Evolutionary conservation across 2,329 filamentous ascomycete species (phyloP).

Genomic region (Claviceps arundinis): DNA sequence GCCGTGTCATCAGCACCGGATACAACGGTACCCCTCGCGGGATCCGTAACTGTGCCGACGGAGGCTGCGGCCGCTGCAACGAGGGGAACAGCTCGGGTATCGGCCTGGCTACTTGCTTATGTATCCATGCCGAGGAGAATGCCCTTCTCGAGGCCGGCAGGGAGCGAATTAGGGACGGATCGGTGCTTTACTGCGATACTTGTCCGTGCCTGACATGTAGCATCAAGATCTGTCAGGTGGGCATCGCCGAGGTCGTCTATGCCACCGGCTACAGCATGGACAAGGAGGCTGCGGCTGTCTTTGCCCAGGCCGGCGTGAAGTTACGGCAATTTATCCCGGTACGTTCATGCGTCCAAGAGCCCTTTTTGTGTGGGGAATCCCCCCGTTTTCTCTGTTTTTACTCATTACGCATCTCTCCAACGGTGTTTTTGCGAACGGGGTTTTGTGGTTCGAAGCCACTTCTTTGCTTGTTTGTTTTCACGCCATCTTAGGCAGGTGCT

Average conservation of each 20-base stretch:
- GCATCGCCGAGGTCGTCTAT: conserved; percentile 91
- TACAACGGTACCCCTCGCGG: conserved; percentile 96
- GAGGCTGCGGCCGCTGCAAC: conserved; percentile 84
- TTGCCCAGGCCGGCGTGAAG: conserved; percentile 69
- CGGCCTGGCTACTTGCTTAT: conserved; percentile 75
- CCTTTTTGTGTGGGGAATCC: background rate
- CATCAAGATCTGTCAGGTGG: conserved; percentile 96
- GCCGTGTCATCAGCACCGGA: conserved; percentile 82
- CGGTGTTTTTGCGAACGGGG: background rate
- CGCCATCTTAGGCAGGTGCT: background rate
- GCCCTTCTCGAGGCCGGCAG: conserved; percentile 86
- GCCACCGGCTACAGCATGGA: conserved; percentile 94
- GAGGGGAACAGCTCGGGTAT: conserved; percentile 54
- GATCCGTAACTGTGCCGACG: conserved; percentile 80
- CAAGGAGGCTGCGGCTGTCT: conserved; percentile 64
- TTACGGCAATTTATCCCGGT: conserved; percentile 82
- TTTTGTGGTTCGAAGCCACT: background rate
- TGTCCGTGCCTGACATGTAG: conserved; percentile 96
- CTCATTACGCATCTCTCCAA: background rate
- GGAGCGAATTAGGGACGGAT: conserved; percentile 71
- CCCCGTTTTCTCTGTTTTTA: background rate
- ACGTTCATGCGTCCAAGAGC: conserved; percentile 22
- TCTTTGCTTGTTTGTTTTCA: background rate
- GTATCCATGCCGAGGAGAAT: conserved; percentile 97
- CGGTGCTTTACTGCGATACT: conserved; percentile 86